Conservation (phyloP, 495 filamentous ascomycete species). For the Trichoderma erinaceum region DNA sequence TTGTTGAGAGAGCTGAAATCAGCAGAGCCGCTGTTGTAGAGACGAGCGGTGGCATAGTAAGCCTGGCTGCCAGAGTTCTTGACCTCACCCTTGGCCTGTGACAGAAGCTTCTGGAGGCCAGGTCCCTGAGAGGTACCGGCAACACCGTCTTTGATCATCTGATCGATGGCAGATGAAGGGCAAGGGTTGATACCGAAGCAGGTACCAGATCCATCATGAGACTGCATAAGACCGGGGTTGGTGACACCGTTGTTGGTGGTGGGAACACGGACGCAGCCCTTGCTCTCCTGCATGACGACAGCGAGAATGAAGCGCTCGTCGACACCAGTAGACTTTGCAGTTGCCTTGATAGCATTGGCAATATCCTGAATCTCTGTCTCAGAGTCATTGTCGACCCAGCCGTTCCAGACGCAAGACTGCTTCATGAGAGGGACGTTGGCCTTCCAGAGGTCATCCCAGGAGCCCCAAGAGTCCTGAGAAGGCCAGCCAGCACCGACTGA, state of each 20-base stretch:
- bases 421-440: slow-evolving; percentile 19
- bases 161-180: slow-evolving; percentile 24
- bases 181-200: slow-evolving; percentile 23
- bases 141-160: slow-evolving; percentile 35
- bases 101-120: slow-evolving; percentile 31
- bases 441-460: slow-evolving; percentile 23
- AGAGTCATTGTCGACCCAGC: slow-evolving; percentile 20
- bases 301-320: slow-evolving; percentile 37
- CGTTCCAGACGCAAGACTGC: slow-evolving; percentile 21
- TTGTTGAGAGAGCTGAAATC: slow-evolving; percentile 41
- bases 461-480: slow-evolving; percentile 18
- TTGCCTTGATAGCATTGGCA: slow-evolving; percentile 32
- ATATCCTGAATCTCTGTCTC: slow-evolving; percentile 35
- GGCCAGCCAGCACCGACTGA: slow-evolving; percentile 22
- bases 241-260: slow-evolving; percentile 33
- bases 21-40: slow-evolving; percentile 52
- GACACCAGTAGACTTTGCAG: slow-evolving; percentile 35
- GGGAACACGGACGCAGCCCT: slow-evolving; percentile 45
- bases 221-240: slow-evolving; percentile 42
- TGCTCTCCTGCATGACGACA: slow-evolving; percentile 54
- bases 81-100: slow-evolving; percentile 19
- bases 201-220: slow-evolving; percentile 24
- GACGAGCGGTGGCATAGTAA: slow-evolving; percentile 35
- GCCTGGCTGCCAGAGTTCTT: slow-evolving; percentile 20
- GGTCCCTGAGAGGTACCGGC: slow-evolving; percentile 32